Evolutionary conservation across 2,329 filamentous ascomycete species (phyloP), one percentile per base, ranked within the genome.

Genomic region (Neofusicoccum sp.): DNA sequence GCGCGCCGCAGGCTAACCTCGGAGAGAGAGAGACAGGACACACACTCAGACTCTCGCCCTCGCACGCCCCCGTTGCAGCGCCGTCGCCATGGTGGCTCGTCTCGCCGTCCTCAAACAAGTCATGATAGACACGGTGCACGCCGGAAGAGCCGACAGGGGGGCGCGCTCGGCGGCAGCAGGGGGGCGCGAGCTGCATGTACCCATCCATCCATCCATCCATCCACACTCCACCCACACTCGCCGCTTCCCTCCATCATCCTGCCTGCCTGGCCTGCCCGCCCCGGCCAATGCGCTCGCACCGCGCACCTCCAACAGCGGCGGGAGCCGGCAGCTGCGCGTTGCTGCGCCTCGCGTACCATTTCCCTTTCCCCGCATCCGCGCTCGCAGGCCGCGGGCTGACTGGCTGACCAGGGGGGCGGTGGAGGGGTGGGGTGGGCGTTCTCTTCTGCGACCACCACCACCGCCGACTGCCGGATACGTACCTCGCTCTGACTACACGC

Each of bases 321-420:
- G 52, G 33, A 56, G 36, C 52, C 52, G 52, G 29, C 37, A 12
- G 52, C 37, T 29, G 29, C 6, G 28, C n/a, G 29, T 33, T 29
- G 37, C 50, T 56, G 50, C 50, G 50, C 37, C 50, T 56, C 50
- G 50, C 50, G 50, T 56, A 41, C 28, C 43, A 14, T 41, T 56
- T 14, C 50, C 50, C 50, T 56, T 56, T 56, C 52, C 52, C 52
- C 52, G 52, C 52, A 56, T 56, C 52, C 52, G 52, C 52, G 14
- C 7, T 52, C 34, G 49, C 52, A 39, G 37, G 47, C 16, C 16
- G 44, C 44, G 52, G 29, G 52, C 52, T 56, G 52, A 56, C 52
- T 33, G 52, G 22, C 22, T 22, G 22, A 22, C 22, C 22, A 22
- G 22, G 22, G 22, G 22, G 22, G 22, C 22, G 22, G 22, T 22